Evolutionary conservation across 2,329 filamentous ascomycete genomes (phyloP), one percentile per base, ranked within the genome.

Genomic region (Emmonsiellopsis sp.): DNA sequence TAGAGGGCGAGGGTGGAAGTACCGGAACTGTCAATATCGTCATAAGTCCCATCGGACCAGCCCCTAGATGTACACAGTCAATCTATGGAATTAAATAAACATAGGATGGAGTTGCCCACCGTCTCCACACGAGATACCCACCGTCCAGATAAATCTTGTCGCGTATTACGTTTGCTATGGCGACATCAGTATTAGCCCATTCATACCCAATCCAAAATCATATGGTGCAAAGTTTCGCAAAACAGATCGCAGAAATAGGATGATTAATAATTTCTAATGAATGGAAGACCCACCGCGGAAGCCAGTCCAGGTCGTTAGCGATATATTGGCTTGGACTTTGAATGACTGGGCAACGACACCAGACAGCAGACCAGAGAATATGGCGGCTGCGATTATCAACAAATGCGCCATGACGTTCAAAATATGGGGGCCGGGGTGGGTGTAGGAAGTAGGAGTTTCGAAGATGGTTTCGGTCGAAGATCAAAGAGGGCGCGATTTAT

Each of bases 121-220:
- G 73, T n/a, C 35, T 68, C 55, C 57, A 73, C 9, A n/a, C n/a
- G n/a, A 84, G 64, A 42, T 64, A 57, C 3, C 84, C 84, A 38
- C 84, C 84, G 63, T 87, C 83, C 20, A 87, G 65, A 62, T 85
- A 87, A 13, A 86, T 68, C 1, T 77, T 82, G 60, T 87, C 82
- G 42, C 77, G 76, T 37, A 86, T 67, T 2, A 83, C 67, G 38
- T 78, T 76, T 57, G 76, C 83, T 84, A 38, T 45, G 50, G 6
- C 53, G 34, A 50, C 51, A 54, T 58, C 55, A 60, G 58, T 60
- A 47, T 48, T 3, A 40, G 7, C 1, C 11, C 37, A 40, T 11
- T 40, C 37, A 40, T 26, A 26, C 3, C 20, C 20, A 26, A 26
- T 26, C n/a, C n/a, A 26, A 26, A 26, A 26, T 5, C 20, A 1